phyloP scores from a whole-genome alignment of 2,329 filamentous ascomycete species.

The Sclerotinia subarctica region DNA sequence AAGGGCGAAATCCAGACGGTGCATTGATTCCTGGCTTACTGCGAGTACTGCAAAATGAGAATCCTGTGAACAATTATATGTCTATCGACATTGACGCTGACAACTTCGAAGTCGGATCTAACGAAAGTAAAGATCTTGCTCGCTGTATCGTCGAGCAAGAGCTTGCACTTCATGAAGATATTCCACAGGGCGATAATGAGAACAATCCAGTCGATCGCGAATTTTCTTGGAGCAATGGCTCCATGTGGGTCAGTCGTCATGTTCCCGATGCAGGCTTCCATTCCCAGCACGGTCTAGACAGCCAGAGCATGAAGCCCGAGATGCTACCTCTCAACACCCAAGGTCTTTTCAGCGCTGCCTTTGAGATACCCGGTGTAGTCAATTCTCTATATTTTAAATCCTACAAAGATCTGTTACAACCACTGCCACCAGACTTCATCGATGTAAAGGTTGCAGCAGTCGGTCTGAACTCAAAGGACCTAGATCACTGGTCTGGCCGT shows the following conservation, averaged over 20 bases:
- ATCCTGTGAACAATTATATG: background rate
- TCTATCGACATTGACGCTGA: background rate
- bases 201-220: too few relatives aligned
- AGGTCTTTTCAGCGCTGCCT: background rate
- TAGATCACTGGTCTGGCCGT: background rate
- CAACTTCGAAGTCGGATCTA: background rate
- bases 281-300: too few relatives aligned
- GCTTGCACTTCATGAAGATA: background rate
- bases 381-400: background rate
- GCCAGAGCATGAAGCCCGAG: background rate
- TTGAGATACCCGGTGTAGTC: background rate
- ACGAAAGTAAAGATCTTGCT: background rate
- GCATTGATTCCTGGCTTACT: background rate
- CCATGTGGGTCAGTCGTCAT: too few relatives aligned
- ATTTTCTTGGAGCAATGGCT: too few relatives aligned
- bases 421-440: background rate
- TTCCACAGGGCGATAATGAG: too few relatives aligned
- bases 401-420: constrained; percentile 3
- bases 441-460: constrained; percentile 28
- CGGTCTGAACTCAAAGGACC: constrained; percentile 25
- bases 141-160: background rate
- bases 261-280: too few relatives aligned
- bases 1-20: constrained; percentile 7
- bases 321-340: background rate
- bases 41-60: background rate